Conservation (phyloP, 2,329 filamentous ascomycete species). For the Penicillium italicum region DNA sequence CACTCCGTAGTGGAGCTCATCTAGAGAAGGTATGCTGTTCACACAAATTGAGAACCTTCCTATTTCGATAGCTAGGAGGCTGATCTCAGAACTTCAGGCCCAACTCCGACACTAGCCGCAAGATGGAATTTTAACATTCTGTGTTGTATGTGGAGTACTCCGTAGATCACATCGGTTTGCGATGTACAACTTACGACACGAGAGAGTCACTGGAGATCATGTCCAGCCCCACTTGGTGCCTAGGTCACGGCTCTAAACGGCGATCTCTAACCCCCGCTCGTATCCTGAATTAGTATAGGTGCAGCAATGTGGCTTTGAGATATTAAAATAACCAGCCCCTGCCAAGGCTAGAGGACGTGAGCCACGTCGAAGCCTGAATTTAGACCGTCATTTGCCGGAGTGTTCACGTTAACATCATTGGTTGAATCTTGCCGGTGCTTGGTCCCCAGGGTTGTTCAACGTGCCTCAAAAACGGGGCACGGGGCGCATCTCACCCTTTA, state of each 20-base stretch:
- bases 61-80: neutral
- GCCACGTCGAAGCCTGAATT: neutral
- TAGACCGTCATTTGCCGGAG: neutral
- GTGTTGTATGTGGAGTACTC: too few species aligned
- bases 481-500: neutral
- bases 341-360: neutral
- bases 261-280: neutral
- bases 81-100: neutral
- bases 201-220: too few species aligned
- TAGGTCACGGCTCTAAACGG: neutral
- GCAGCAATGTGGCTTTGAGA: neutral
- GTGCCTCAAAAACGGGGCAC: neutral
- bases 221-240: neutral
- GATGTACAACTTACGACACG: too few species aligned
- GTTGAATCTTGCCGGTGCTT: neutral
- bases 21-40: neutral
- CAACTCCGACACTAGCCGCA: neutral
- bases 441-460: too few species aligned
- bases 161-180: neutral
- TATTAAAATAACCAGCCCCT: neutral
- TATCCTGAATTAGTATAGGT: constrained; percentile 1
- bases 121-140: neutral
- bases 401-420: neutral
- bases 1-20: neutral
- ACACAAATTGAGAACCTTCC: neutral